These are phyloP conservation scores for Cercospora zeina DNA, from an alignment of 2,329 filamentous ascomycete species.

Conservation along the genomic window DNA sequence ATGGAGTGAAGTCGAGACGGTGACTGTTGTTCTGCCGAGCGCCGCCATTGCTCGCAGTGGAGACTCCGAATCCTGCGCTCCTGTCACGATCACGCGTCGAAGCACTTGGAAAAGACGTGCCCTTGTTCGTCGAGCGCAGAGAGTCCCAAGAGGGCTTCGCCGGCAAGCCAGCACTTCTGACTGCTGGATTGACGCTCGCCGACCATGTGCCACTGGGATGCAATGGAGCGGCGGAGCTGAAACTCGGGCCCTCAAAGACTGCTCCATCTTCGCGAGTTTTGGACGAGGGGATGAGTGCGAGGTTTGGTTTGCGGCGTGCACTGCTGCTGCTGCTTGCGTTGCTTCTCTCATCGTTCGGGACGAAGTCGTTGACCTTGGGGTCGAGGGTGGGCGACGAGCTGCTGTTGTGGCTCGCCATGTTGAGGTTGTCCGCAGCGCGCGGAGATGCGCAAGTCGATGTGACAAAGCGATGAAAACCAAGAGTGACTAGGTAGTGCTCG, in stretches of 20 bases:
- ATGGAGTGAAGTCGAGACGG: constrained; percentile 11
- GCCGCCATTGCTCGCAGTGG: not conserved
- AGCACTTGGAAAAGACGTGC: not conserved
- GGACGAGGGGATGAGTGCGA: not conserved
- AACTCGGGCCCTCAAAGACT: not conserved
- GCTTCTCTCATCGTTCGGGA: constrained; percentile 7
- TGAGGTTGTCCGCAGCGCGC: not conserved
- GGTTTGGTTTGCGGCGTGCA: not conserved
- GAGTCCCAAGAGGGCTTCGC: constrained; percentile 24
- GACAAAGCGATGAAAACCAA: not conserved
- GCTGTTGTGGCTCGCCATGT: constrained; percentile 10
- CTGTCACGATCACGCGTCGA: not conserved
- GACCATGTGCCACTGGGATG: constrained; percentile 25
- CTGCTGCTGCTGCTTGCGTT: not conserved
- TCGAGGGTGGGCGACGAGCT: constrained; percentile 9
- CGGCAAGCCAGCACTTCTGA: constrained; percentile 23
- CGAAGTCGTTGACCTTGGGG: constrained; percentile 15
- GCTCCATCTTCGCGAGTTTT: not conserved
- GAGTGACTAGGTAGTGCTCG: not conserved
- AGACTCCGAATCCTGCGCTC: constrained; percentile 3
- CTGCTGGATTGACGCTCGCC: constrained; percentile 3
- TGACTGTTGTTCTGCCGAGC: constrained; percentile 1
- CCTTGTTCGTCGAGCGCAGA: not conserved
- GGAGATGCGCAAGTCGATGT: not conserved
- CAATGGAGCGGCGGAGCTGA: constrained; percentile 16